Conservation (phyloP, 768 basidiomycete genomes). For the Coprinopsis sp. region DNA sequence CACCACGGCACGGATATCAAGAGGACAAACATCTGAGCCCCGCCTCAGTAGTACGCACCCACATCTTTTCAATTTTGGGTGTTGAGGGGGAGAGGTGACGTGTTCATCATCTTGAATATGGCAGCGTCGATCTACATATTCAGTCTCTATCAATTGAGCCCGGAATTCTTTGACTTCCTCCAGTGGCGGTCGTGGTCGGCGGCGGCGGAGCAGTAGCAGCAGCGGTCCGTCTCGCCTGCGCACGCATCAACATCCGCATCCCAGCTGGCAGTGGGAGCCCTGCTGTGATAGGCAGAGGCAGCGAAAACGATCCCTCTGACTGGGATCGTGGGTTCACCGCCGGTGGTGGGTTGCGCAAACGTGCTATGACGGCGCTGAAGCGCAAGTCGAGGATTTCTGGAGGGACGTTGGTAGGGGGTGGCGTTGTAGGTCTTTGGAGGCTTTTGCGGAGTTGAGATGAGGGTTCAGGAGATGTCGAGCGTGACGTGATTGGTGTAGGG, state of each 20-base stretch:
- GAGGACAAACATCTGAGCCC: no score
- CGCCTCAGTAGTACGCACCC: no score
- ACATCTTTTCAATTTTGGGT: not conserved
- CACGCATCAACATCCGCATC: constrained; percentile 49
- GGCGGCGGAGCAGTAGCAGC: constrained; percentile 29
- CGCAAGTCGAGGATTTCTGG: constrained; percentile 63
- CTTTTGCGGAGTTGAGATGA: constrained; percentile 11
- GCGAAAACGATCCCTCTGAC: constrained; percentile 23
- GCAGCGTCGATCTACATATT: no score
- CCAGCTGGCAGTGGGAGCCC: constrained; percentile 46
- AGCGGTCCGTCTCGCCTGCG: constrained; percentile 15
- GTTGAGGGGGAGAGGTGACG: no score
- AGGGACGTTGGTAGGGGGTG: constrained; percentile 19
- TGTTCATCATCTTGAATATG: no score
- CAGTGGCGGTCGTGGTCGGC: constrained; percentile 12
- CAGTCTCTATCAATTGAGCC: constrained; percentile 32
- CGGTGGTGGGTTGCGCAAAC: constrained; percentile 52
- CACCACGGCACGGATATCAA: no score
- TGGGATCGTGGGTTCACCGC: constrained; percentile 22
- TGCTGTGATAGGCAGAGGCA: constrained; percentile 61
- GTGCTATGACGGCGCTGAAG: constrained; percentile 47
- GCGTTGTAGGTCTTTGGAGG: constrained; percentile 18
- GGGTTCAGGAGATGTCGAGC: constrained; percentile 19
- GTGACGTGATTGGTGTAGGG: constrained; percentile 12
- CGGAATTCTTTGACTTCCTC: constrained; percentile 24